Percentiles rank a stretch among this genome's conserved stretches.
phyloP scores from a whole-genome alignment of 768 basidiomycete genomes.

The Russula sp. region DNA sequence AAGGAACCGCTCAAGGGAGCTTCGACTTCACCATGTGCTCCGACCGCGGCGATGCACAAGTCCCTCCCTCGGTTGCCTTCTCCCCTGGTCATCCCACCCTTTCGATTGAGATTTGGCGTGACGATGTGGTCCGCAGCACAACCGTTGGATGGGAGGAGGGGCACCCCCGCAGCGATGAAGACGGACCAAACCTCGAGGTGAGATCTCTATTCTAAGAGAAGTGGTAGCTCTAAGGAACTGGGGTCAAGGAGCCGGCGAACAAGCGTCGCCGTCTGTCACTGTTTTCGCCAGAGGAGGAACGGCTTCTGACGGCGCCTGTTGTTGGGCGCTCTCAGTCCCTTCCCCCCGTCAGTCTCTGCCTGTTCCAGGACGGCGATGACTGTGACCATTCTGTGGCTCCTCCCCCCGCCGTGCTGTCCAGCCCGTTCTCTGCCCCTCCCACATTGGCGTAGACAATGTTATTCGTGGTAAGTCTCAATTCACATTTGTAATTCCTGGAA shows the following conservation, averaged over 20 bases:
- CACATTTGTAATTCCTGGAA: neutral
- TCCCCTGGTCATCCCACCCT: conserved; percentile 23
- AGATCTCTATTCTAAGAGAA: neutral
- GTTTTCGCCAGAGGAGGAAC: conserved; percentile 10
- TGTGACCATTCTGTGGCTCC: neutral
- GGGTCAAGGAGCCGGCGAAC: conserved; percentile 22
- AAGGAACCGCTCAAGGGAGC: conserved; percentile 46
- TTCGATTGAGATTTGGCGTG: conserved; percentile 40
- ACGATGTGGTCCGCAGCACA: conserved; percentile 28
- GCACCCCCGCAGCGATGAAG: neutral
- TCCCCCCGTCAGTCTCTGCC: conserved; percentile 6
- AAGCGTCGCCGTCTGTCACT: conserved; percentile 21
- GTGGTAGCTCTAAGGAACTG: conserved; percentile 13
- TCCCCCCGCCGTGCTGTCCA: conserved; percentile 1
- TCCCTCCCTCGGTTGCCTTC: conserved; percentile 18
- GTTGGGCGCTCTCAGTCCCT: conserved; percentile 14
- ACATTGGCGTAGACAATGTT: conserved; percentile 4
- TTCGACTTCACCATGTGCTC: conserved; percentile 39
- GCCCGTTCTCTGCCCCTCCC: conserved; percentile 16
- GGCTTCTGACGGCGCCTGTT: conserved; percentile 2
- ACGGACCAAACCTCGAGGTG: conserved; percentile 13
- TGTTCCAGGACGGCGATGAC: conserved; percentile 13
- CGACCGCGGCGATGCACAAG: conserved; percentile 7
- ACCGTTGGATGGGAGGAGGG: neutral
- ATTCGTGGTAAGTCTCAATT: neutral